Percentiles rank a stretch among this genome's conserved stretches.
Conservation (phyloP, 176 grass and related monocot species). For the Pontederia crassipes region DNA sequence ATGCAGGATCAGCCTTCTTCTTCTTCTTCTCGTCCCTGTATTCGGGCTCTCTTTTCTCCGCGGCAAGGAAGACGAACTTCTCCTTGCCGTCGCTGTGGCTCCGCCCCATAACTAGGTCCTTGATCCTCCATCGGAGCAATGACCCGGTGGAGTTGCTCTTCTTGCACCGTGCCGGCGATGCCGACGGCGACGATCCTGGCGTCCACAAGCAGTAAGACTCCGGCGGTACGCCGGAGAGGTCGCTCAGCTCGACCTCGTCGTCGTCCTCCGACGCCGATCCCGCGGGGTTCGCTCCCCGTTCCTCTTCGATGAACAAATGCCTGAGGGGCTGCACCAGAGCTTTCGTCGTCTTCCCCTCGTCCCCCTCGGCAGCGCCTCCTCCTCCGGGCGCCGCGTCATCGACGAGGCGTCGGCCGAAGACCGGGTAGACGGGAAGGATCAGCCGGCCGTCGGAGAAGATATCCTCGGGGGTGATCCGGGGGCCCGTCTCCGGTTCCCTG, state of each 20-base stretch:
- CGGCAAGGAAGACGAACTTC: conserved; percentile 57
- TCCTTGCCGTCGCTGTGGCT: conserved; percentile 74
- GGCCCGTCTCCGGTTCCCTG: conserved; percentile 6
- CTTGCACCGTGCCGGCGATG: conserved; percentile 31
- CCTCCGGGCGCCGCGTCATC: neutral
- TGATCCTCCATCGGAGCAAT: conserved; percentile 54
- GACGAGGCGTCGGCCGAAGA: conserved; percentile 47
- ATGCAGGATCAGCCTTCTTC: no score
- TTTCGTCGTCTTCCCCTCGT: neutral
- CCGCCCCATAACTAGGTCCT: conserved; percentile 55
- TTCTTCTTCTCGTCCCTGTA: neutral
- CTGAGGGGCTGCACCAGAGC: conserved; percentile 34
- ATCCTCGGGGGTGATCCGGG: conserved; percentile 32
- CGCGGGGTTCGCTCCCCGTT: conserved; percentile 35
- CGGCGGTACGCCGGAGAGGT: conserved; percentile 35
- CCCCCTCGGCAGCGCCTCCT: neutral
- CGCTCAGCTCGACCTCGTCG: neutral
- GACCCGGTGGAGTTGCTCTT: conserved; percentile 81
- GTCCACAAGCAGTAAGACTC: conserved; percentile 74
- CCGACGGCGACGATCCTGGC: conserved; percentile 29
- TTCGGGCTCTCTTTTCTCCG: conserved; percentile 20
- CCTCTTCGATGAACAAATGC: conserved; percentile 44
- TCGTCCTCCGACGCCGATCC: conserved; percentile 28
- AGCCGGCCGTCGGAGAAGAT: conserved; percentile 34
- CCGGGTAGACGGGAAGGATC: conserved; percentile 51